These are phyloP conservation scores for Senna siamea DNA, from an alignment of 306 rosid genomes.

Conservation along the genomic window DNA sequence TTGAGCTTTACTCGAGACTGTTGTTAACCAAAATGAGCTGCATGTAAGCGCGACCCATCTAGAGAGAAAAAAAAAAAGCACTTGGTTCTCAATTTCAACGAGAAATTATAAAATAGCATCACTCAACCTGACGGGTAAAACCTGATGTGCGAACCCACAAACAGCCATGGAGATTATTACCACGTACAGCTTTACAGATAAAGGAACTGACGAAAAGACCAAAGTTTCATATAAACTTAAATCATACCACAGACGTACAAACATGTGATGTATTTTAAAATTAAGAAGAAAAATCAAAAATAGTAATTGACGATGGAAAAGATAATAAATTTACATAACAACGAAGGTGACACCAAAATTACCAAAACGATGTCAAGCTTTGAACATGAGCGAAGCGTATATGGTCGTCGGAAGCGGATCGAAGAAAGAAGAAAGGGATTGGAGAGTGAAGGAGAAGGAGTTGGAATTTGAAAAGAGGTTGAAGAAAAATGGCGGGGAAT, in stretches of 20 bases:
- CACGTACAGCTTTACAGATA: too few species aligned
- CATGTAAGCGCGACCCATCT: too few species aligned
- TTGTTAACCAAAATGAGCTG: too few species aligned
- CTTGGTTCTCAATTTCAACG: background rate
- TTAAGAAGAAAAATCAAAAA: background rate
- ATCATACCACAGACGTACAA: too few species aligned
- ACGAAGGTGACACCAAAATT: slow-evolving; percentile 11
- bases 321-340: background rate
- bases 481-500: slow-evolving; percentile 67
- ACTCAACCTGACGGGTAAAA: too few species aligned
- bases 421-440: slow-evolving; percentile 31
- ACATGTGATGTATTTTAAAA: too few species aligned
- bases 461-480: slow-evolving; percentile 52
- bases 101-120: background rate
- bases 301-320: background rate
- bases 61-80: background rate
- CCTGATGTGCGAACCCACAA: too few species aligned
- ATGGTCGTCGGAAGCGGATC: slow-evolving; percentile 21
- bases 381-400: slow-evolving; percentile 8
- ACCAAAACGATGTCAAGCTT: slow-evolving; percentile 34
- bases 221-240: too few species aligned
- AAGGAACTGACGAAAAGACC: too few species aligned
- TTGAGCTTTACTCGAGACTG: too few species aligned
- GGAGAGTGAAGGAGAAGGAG: background rate
- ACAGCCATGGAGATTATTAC: too few species aligned